Conservation (phyloP, 805 yeast species). For the Torulaspora microellipsoides region DNA sequence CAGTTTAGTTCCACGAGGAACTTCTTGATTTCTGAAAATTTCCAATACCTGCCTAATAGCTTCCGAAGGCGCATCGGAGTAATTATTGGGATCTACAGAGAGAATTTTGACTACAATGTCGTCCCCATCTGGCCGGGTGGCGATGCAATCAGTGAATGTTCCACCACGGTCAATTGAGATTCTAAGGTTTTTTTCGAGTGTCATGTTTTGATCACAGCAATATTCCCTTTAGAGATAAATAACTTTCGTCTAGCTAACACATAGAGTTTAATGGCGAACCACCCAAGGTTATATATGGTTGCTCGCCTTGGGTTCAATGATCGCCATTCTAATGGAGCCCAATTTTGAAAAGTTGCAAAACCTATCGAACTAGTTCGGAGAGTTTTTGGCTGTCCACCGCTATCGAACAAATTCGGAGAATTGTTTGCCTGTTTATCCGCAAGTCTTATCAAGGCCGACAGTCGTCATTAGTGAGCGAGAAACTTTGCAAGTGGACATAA, state of each 20-base stretch:
- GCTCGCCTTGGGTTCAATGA: background rate
- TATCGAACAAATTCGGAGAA: background rate
- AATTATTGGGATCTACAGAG: constrained; percentile 84
- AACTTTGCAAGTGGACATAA: background rate
- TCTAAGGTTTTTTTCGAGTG: constrained; percentile 38
- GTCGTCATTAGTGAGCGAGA: constrained; percentile 1
- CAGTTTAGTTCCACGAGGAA: constrained; percentile 55
- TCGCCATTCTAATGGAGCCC: background rate
- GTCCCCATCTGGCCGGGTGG: constrained; percentile 45
- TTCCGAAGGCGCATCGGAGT: constrained; percentile 85
- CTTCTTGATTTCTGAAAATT: constrained; percentile 44
- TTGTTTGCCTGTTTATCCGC: constrained; percentile 1
- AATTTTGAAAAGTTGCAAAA: background rate
- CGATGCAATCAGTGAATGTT: constrained; percentile 76
- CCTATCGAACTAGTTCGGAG: background rate
- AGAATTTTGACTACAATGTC: constrained; percentile 71
- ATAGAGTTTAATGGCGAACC: background rate
- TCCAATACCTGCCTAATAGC: constrained; percentile 80
- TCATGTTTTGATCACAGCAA: constrained; percentile 1
- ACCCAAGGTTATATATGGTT: constrained; percentile 1
- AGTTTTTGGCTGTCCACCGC: background rate
- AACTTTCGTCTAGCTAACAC: background rate
- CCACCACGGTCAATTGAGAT: constrained; percentile 71
- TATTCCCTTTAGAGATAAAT: background rate
- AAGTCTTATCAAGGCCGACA: background rate